Evolutionary conservation across 164 flowering plant species (phyloP), one percentile per base, ranked within the genome.

Genomic region (Houttuynia cordata): DNA sequence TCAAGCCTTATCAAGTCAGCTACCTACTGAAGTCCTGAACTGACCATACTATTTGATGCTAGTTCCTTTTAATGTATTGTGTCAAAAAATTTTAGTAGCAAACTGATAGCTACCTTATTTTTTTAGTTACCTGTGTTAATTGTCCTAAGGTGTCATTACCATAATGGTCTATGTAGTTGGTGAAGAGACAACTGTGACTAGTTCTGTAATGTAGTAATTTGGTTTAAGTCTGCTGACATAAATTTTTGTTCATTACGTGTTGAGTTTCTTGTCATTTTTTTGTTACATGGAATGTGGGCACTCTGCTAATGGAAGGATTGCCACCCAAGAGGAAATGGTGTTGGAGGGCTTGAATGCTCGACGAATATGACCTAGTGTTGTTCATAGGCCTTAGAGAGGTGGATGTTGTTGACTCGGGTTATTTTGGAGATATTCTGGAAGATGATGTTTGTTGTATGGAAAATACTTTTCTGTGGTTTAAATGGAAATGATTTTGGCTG

Each of bases 1-100:
- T 71, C 1, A 67, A 69, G 49, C 49, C 73, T 61, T 58, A 68
- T 24, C 41, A 68, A 25, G 67, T 64, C 24, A 64, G 67, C 68
- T 67, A 66, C 57, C 68, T 67, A 66, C 57, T 67, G 59, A 67
- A 62, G 10, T 17, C 54, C n/a, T 54, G 55, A 65, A 51, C 42
- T 30, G 45, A 50, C 40, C 19, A 18, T 1, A 51, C 19, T 54
- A 57, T 41, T 30, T 30, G 37, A 30, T 30, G 37, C 37, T 30
- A 30, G 2, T 30, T 30, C 6, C 37, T 6, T 30, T 30, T 2
- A 30, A 30, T 30, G 37, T 30, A 30, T 30, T 30, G 37, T 30
- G 37, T 30, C 37, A 30, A 6, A 2, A 6, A 2, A 2, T 30
- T 42, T 42, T 42, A 42, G 49, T 1, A 42, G 49, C 49, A 14